phyloP scores from a whole-genome alignment of 2,329 filamentous ascomycete species.

The Cercospora sp. region DNA sequence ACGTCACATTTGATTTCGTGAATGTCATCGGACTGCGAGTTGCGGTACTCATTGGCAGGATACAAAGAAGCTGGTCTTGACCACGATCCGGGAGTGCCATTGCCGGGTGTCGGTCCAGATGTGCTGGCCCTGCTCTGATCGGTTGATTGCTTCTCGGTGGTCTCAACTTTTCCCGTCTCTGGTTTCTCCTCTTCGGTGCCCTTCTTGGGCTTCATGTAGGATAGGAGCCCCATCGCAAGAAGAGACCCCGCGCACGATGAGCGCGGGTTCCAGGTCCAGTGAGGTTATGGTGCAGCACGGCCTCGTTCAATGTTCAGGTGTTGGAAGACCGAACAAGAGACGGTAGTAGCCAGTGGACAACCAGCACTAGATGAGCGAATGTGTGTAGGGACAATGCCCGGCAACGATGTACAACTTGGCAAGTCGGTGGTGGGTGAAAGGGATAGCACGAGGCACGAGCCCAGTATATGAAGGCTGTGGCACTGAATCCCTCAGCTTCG shows the following conservation, averaged over 20 bases:
- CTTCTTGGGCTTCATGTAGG: constrained; percentile 30
- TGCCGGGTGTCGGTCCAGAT: constrained; percentile 28
- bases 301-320: neutral
- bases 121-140: constrained; percentile 11
- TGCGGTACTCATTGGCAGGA: constrained; percentile 40
- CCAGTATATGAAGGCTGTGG: constrained; percentile 17
- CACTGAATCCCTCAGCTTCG: constrained; percentile 3
- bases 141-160: constrained; percentile 21
- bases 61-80: constrained; percentile 42
- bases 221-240: constrained; percentile 30
- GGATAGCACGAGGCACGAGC: constrained; percentile 4
- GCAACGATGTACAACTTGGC: neutral
- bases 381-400: constrained; percentile 26
- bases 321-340: neutral
- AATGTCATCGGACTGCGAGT: constrained; percentile 48
- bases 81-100: constrained; percentile 32
- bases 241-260: neutral
- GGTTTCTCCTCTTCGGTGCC: constrained; percentile 20
- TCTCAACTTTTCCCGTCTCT: constrained; percentile 21
- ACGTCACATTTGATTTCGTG: constrained; percentile 61
- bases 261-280: constrained; percentile 1
- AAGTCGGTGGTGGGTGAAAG: neutral
- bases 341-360: neutral
- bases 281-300: neutral
- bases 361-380: constrained; percentile 17